A percentile compares a stretch with the other conserved stretches of the same genome.
Evolutionary conservation across 257 asterid species (phyloP).

Genomic region (Paulownia fortunei): DNA sequence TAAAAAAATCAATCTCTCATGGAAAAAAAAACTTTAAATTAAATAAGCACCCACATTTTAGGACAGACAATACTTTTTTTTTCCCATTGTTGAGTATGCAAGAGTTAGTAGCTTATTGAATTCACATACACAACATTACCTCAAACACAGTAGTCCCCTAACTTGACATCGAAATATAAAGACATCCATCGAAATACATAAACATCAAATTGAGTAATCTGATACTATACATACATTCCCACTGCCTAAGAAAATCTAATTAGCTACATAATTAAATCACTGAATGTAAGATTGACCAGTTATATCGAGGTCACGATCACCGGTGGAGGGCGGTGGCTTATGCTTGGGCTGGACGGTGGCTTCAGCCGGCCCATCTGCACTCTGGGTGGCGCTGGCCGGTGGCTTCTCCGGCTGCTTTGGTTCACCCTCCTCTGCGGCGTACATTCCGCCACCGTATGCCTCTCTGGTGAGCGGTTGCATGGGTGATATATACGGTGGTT

Average conservation of each 20-base stretch:
- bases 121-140: too few species aligned
- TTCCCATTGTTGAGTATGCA: too few species aligned
- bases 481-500: slow-evolving; percentile 53
- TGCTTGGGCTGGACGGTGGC: slow-evolving; percentile 52
- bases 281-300: slow-evolving; percentile 83
- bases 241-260: neutral
- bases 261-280: slow-evolving; percentile 13
- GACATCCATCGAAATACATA: neutral
- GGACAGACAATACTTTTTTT: too few species aligned
- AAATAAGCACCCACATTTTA: too few species aligned
- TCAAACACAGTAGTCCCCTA: too few species aligned
- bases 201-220: neutral
- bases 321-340: slow-evolving; percentile 71
- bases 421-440: slow-evolving; percentile 56
- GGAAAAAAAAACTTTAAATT: too few species aligned
- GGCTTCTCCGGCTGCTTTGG: slow-evolving; percentile 30
- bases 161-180: neutral
- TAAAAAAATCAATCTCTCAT: too few species aligned
- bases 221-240: neutral
- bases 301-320: slow-evolving; percentile 69
- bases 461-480: slow-evolving; percentile 64
- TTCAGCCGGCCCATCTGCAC: slow-evolving; percentile 74
- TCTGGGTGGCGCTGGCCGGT: slow-evolving; percentile 74
- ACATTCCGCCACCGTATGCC: slow-evolving; percentile 85
- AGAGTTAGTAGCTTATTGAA: too few species aligned